Evolutionary conservation across 176 grass and related monocot species (phyloP), one percentile per base, ranked within the genome.

Genomic region (Rhynchospora pubera): DNA sequence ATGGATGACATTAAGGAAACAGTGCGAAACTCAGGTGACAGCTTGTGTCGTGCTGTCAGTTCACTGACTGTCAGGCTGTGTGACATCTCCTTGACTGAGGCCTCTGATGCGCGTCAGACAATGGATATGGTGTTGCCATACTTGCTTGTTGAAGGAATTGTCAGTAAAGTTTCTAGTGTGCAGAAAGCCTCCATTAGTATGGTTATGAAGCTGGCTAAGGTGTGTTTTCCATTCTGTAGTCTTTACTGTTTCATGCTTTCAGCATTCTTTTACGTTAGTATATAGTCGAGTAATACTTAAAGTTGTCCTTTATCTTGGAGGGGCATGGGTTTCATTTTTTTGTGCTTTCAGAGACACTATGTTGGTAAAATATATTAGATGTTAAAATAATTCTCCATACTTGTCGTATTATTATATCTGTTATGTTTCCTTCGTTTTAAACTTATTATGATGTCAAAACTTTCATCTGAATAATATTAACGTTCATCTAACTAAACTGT

Each of bases 1-100:
- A 97, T 97, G 95, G 95, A 97, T 91, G 95, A 97, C 62, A 97
- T 97, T 80, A 97, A 97, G 79, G 95, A 97, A 93, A 94, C 95
- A 62, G 95, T 97, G 83, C 83, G 95, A 57, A 97, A 92, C 89
- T 86, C 95, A 67, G 95, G 95, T 66, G 95, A 94, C 66, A 94
- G 78, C 87, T 89, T 97, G 83, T 97, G 92, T 79, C 92, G 95
- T 86, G 87, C 90, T 75, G 56, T 88, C 77, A 94, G 92, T 87
- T 97, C 87, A 80, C 89, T 97, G 85, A 93, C 95, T 80, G 82
- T 85, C 14, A 91, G 95, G 84, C 81, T 97, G 10, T 94, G 92
- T 86, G 95, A 97, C 79, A 76, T 94, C 18, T 93, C 92, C 51
- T 87, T 97, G 83, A 97, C 87, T 86, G 65, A 83, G 64, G 68